A percentile compares a stretch with the other conserved stretches of the same genome.
Evolutionary conservation across 768 basidiomycete genomes (phyloP).

Genomic region (Mycena latifolia): DNA sequence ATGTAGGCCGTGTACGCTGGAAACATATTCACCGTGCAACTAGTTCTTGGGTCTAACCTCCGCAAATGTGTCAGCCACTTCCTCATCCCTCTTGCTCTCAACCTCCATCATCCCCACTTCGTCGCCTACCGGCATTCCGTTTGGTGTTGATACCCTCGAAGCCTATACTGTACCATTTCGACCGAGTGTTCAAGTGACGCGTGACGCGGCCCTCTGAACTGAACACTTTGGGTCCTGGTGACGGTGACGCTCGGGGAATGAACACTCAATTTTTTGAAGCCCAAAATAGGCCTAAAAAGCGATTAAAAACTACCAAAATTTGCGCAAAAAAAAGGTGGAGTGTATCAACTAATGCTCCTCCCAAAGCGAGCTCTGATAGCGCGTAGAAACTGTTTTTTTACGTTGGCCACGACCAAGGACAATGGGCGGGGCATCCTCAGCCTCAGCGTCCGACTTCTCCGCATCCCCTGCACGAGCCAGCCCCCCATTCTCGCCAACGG

Average conservation of each 20-base stretch:
- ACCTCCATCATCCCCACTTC: too few relatives aligned
- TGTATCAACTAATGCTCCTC: constrained; percentile 6
- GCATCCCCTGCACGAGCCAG: background rate
- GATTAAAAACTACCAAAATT: background rate
- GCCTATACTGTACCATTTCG: too few relatives aligned
- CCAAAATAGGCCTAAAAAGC: background rate
- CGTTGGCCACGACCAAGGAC: constrained; percentile 3
- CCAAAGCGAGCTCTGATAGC: background rate
- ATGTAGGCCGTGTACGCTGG: too few relatives aligned
- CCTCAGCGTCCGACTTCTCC: constrained; percentile 2
- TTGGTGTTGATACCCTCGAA: too few relatives aligned
- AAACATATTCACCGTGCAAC: too few relatives aligned
- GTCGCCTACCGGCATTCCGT: too few relatives aligned
- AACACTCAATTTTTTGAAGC: background rate
- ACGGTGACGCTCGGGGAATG: background rate
- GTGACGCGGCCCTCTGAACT: background rate
- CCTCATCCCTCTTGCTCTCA: too few relatives aligned
- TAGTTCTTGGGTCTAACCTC: too few relatives aligned
- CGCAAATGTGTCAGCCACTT: too few relatives aligned
- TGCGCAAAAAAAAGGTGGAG: background rate
- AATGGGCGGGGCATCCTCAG: background rate
- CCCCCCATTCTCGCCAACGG: background rate
- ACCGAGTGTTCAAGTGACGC: too few relatives aligned
- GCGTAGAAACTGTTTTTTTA: background rate
- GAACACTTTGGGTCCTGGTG: background rate